These are phyloP conservation scores for Moesziomyces sp. DNA, from an alignment of 1,284 basidiomycete genomes.

Conservation along the genomic window DNA sequence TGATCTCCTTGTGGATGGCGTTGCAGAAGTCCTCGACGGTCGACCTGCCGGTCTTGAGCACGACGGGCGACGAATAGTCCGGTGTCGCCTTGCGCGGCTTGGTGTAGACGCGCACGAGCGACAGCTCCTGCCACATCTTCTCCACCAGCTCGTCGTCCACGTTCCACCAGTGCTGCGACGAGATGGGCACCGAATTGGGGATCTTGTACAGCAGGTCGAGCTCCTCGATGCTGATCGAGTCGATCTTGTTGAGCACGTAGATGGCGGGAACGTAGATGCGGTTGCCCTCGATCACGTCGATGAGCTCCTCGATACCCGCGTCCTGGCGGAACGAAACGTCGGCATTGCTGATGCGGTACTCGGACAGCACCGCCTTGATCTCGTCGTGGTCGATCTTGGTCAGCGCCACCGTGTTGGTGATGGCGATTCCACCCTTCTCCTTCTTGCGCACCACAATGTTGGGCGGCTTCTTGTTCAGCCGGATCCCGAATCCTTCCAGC, in stretches of 20 bases:
- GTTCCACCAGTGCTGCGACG: slow-evolving; percentile 93
- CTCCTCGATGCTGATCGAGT: slow-evolving; percentile 91
- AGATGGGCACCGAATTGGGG: slow-evolving; percentile 93
- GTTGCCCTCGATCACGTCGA: slow-evolving; percentile 72
- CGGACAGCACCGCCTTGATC: slow-evolving; percentile 93
- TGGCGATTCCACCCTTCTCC: slow-evolving; percentile 82
- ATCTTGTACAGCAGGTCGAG: slow-evolving; percentile 91
- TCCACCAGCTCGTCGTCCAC: slow-evolving; percentile 95
- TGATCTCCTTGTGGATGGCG: slow-evolving; percentile 90
- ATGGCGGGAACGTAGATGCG: slow-evolving; percentile 78
- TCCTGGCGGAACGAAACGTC: slow-evolving; percentile 92
- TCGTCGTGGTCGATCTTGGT: slow-evolving; percentile 95
- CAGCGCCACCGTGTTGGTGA: slow-evolving; percentile 77
- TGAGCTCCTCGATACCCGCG: slow-evolving; percentile 96
- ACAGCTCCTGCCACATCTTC: slow-evolving; percentile 67
- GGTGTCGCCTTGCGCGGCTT: slow-evolving; percentile 91
- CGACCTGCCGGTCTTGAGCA: slow-evolving; percentile 74
- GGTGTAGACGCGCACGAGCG: slow-evolving; percentile 77
- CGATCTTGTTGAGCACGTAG: slow-evolving; percentile 77
- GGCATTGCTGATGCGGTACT: slow-evolving; percentile 88
- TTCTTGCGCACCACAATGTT: slow-evolving; percentile 83
- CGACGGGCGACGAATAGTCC: slow-evolving; percentile 79
- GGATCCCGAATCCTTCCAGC: slow-evolving; percentile 95
- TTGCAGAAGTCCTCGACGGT: slow-evolving; percentile 83
- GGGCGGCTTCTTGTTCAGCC: slow-evolving; percentile 94